A percentile compares a stretch with the other conserved stretches of the same genome.
These are phyloP conservation scores for Globisporangium orthogonon DNA, from an alignment of 352 stramenopile genomes.

Conservation along the genomic window DNA sequence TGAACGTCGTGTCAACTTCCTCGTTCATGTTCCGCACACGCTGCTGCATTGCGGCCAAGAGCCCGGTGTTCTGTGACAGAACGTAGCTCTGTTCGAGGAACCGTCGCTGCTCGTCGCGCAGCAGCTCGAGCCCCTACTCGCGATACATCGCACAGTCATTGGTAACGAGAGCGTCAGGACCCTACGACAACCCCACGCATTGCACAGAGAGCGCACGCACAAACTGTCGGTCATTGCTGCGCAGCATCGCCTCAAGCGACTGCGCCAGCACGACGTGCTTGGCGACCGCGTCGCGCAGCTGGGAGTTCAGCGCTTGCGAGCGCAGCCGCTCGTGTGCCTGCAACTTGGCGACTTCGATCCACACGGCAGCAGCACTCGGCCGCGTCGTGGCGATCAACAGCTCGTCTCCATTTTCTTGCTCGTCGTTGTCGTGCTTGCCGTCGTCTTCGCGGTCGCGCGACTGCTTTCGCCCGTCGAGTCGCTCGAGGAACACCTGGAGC, in stretches of 20 bases:
- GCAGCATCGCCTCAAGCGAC: conserved; percentile 31
- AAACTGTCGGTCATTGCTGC: conserved; percentile 13
- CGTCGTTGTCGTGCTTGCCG: neutral
- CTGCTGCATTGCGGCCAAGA: neutral
- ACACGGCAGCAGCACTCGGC: conserved; percentile 15
- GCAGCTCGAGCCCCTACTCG: neutral
- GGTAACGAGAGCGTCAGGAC: neutral
- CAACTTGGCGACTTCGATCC: conserved; percentile 28
- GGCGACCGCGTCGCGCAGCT: conserved; percentile 28
- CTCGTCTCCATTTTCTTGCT: neutral
- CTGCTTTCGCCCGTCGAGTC: neutral
- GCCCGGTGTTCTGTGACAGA: neutral
- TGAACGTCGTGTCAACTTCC: neutral
- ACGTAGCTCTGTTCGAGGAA: neutral
- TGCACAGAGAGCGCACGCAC: neutral
- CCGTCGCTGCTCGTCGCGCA: conserved; percentile 6
- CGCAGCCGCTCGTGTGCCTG: conserved; percentile 32
- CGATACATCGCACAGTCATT: neutral
- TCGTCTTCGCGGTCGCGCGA: neutral
- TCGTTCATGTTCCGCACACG: neutral
- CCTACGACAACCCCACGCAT: conserved; percentile 9
- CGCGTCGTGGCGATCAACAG: conserved; percentile 1
- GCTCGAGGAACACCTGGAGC: neutral
- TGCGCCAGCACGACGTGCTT: conserved; percentile 33
- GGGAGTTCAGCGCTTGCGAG: conserved; percentile 32